These are phyloP conservation scores for Acarospora socialis DNA, from an alignment of 2,329 filamentous ascomycete species.

Conservation along the genomic window DNA sequence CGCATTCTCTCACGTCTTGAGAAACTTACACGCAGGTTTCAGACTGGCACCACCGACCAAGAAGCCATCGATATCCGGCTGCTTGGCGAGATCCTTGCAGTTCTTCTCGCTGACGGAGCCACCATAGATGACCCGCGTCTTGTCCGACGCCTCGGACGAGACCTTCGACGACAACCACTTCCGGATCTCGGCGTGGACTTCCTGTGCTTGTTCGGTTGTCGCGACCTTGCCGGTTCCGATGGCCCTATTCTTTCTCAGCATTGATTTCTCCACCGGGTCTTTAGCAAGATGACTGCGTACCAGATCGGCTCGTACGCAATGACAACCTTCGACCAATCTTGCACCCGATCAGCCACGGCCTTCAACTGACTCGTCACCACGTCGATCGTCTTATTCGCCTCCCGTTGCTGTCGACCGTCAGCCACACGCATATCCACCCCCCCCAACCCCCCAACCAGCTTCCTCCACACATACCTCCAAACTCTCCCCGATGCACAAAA, in stretches of 20 bases:
- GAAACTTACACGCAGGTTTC: slow-evolving; percentile 75
- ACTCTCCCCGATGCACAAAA: slow-evolving; percentile 95
- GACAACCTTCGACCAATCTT: slow-evolving; percentile 88
- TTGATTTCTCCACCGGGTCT: slow-evolving; percentile 4
- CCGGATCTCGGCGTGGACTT: slow-evolving; percentile 85
- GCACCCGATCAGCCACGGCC: slow-evolving; percentile 56
- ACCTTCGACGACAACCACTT: slow-evolving; percentile 65
- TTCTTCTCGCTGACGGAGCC: slow-evolving; percentile 98
- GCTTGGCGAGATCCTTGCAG: slow-evolving; percentile 79
- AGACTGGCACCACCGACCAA: slow-evolving; percentile 89
- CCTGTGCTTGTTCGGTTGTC: slow-evolving; percentile 77
- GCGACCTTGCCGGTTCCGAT: slow-evolving; percentile 89
- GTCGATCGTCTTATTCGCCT: slow-evolving; percentile 69
- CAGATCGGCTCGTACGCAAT: slow-evolving; percentile 99
- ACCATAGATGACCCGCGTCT: slow-evolving; percentile 90
- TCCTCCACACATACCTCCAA: slow-evolving; percentile 50
- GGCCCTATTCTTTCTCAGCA: slow-evolving; percentile 31
- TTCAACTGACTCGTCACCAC: slow-evolving; percentile 60
- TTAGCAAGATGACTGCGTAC: slow-evolving; percentile 39
- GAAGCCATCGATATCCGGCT: slow-evolving; percentile 95
- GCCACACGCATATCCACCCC: not conserved
- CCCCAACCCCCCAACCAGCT: no score
- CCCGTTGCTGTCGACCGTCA: slow-evolving; percentile 47
- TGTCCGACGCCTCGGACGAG: slow-evolving; percentile 64
- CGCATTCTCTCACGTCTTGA: not conserved